A percentile compares a stretch with the other conserved stretches of the same genome.
Evolutionary conservation across 2,329 filamentous ascomycete species (phyloP).

Genomic region (Aureobasidium sp.): DNA sequence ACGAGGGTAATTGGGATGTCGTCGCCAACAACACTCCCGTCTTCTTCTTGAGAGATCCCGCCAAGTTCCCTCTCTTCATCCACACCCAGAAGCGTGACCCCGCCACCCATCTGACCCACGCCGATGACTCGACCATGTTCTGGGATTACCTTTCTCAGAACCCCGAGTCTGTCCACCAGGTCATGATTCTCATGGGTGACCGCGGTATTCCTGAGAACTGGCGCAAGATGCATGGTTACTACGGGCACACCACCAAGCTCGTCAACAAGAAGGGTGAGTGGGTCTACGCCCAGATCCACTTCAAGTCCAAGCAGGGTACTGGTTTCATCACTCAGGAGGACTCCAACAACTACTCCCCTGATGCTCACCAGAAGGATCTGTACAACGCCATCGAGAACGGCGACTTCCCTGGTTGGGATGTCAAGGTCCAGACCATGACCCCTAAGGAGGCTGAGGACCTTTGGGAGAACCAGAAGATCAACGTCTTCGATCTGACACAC

Average conservation of each 20-base stretch:
- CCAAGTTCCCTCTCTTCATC: conserved; percentile 66
- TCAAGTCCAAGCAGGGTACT: conserved; percentile 44
- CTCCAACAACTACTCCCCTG: conserved; percentile 42
- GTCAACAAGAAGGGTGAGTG: conserved; percentile 46
- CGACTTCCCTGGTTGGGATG: conserved; percentile 45
- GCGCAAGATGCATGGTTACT: conserved; percentile 49
- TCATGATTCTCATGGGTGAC: conserved; percentile 48
- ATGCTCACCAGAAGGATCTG: conserved; percentile 46
- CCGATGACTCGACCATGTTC: conserved; percentile 56
- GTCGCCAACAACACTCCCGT: conserved; percentile 68
- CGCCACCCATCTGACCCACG: conserved; percentile 59
- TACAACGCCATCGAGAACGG: conserved; percentile 45
- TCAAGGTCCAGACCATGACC: conserved; percentile 45
- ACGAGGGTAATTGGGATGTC: conserved; percentile 66
- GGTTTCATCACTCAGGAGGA: conserved; percentile 46
- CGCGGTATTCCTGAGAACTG: conserved; percentile 48
- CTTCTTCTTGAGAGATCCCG: conserved; percentile 66
- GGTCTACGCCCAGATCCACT: conserved; percentile 46
- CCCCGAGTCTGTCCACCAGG: conserved; percentile 46
- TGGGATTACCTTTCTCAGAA: conserved; percentile 54
- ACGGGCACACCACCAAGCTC: conserved; percentile 46
- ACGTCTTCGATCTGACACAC: conserved; percentile 48
- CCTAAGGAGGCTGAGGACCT: conserved; percentile 43
- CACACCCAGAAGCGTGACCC: conserved; percentile 70
- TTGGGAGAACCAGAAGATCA: conserved; percentile 47